Conservation (phyloP, 2,329 filamentous ascomycete species). For the Harringtonia lauricola region DNA sequence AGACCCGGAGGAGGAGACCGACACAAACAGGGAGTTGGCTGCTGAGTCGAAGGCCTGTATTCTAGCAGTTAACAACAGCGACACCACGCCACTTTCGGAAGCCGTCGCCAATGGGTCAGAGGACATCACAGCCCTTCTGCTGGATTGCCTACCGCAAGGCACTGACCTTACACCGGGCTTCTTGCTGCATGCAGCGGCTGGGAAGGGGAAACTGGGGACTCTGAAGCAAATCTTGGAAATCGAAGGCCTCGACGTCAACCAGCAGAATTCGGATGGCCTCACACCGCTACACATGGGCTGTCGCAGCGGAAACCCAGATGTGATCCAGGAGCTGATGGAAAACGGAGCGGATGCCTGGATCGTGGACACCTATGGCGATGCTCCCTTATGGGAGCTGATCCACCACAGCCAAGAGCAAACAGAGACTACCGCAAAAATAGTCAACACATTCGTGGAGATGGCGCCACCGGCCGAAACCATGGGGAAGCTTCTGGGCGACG, state of each 20-base stretch:
- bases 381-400: neutral
- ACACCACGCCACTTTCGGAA: neutral
- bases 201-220: neutral
- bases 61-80: neutral
- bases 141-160: neutral
- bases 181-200: neutral
- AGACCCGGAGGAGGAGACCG: neutral
- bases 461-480: neutral
- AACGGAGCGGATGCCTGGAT: neutral
- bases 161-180: neutral
- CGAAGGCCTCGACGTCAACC: neutral
- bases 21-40: neutral
- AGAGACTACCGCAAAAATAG: neutral
- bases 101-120: neutral
- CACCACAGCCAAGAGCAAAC: no score
- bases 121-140: neutral
- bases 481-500: neutral
- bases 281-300: neutral
- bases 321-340: neutral
- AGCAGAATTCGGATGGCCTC: neutral
- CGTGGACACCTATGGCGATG: neutral
- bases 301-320: neutral
- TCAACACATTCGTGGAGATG: neutral
- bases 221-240: neutral
- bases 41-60: neutral